Evolutionary conservation across 176 grass and related monocot species (phyloP).

Genomic region (Saccharum officinarum): DNA sequence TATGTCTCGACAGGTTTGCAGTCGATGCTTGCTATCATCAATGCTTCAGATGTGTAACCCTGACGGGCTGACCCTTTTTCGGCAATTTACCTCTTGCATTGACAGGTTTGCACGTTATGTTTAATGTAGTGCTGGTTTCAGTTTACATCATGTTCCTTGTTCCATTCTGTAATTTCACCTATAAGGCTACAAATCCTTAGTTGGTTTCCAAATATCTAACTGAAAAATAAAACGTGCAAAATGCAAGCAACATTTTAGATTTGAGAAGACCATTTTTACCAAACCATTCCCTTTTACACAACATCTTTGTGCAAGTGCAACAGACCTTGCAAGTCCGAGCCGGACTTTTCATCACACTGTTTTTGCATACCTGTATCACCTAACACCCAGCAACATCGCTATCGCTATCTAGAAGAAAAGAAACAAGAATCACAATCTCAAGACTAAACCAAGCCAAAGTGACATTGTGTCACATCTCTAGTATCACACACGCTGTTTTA

Average conservation of each 20-base stretch:
- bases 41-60: too few species aligned
- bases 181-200: not conserved
- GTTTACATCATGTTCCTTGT: slow-evolving; percentile 9
- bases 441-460: slow-evolving; percentile 29
- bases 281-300: slow-evolving; percentile 18
- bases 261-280: not conserved
- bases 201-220: not conserved
- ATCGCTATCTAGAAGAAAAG: slow-evolving; percentile 39
- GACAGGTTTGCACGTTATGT: not conserved
- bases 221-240: not conserved
- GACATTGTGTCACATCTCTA: slow-evolving; percentile 47
- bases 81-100: too few species aligned
- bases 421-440: slow-evolving; percentile 30
- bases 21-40: too few species aligned
- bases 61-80: too few species aligned
- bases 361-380: slow-evolving; percentile 23
- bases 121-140: not conserved
- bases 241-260: not conserved
- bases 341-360: slow-evolving; percentile 40
- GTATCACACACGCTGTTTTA: not conserved
- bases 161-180: not conserved
- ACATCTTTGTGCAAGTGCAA: slow-evolving; percentile 33
- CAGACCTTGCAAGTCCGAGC: slow-evolving; percentile 36
- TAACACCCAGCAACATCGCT: slow-evolving; percentile 1
- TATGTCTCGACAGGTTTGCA: too few species aligned